Evolutionary conservation across 176 grass and related monocot genomes (phyloP), one percentile per base, ranked within the genome.

Genomic region (Pontederia paniculata): DNA sequence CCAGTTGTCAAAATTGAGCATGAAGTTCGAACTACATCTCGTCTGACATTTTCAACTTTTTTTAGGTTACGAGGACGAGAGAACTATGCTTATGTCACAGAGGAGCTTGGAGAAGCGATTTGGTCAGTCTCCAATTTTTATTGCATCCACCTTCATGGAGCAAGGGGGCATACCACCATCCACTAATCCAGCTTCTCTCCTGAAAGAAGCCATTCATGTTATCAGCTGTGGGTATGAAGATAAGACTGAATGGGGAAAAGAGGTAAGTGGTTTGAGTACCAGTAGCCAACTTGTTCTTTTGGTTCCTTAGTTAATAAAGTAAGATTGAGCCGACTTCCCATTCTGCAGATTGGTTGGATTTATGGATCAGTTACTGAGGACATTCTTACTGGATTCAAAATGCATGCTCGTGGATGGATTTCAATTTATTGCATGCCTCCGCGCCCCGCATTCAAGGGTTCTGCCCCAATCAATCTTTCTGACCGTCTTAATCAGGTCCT

Each of bases 51-150:
- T 42, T 23, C 25, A 2, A 22, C 48, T 17, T 21, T 42, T 31
- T 67, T 37, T 19, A 97, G 91, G 86, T 69, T 97, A 97, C 46
- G 86, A 97, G 44, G 91, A 97, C 71, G 91, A 97, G 81, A 86
- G 83, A 69, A 76, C 91, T 21, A 62, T 90, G 74, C 86, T 97
- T 19, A 97, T 97, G 86, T 97, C 91, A 50, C 86, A 90, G 52
- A 97, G 81, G 77, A 90, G 63, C 69, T 77, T 97, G 69, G 91
- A 97, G 72, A 97, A 97, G 54, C 86, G 91, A 28, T 97, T 95
- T 65, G 85, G 80, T 17, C 77, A 65, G 23, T 89, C 77, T 12
- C 57, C 74, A 18, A 60, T 25, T 48, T 81, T 84, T 63, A 75
- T 89, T 65, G 62, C 70, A 19, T 81, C 70, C 1, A 75, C 74